Evolutionary conservation across 768 basidiomycete genomes (phyloP), one percentile per base, ranked within the genome.

Genomic region (Mycena floridula): DNA sequence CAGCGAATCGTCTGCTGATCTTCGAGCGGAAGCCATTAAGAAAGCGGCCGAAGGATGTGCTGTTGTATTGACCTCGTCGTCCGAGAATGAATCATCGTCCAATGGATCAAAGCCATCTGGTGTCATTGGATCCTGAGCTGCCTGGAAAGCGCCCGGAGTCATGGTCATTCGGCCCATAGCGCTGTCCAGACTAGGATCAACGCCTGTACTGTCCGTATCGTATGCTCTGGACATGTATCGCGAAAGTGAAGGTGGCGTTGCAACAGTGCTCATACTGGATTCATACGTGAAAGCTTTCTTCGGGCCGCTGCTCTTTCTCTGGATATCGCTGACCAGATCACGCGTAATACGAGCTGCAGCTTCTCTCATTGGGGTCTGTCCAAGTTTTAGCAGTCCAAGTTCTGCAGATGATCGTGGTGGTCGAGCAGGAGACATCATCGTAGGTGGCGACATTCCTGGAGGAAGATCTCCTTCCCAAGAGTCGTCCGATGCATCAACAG

Each of bases 31-130:
- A 3, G 77, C 82, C 68, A 85, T 75, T 3, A 89, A 64, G 61
- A 89, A 87, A 2, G 82, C 83, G 1, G 78, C 79, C 7, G 82
- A 84, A 1, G 85, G 84, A 50, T 82, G 78, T 4, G 71, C 74
- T 3, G 79, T 73, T 55, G 74, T 72, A 54, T 77, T 70, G 40
- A 76, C 63, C 32, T 79, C 77, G 22, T 78, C 79, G 56, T 82
- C 82, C 2, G 79, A 81, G 51, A 79, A 76, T 1, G 76, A 79
- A 50, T 79, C 76, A 42, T 70, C 72, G 5, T 58, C 52, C 59
- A 50, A 50, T 7, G 57, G 51, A 4, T 25, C 22, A 25, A 42
- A 27, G 21, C 12, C 40, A 3, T 26, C 15, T 42, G 21, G 23
- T 24, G 23, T 16, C 21, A 24, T 15, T 7, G 5, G 11, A 9